A percentile compares a stretch with the other conserved stretches of the same genome.
Evolutionary conservation across 1,139 yeast species (phyloP).

Genomic region (Hyphopichia buzzinii): DNA sequence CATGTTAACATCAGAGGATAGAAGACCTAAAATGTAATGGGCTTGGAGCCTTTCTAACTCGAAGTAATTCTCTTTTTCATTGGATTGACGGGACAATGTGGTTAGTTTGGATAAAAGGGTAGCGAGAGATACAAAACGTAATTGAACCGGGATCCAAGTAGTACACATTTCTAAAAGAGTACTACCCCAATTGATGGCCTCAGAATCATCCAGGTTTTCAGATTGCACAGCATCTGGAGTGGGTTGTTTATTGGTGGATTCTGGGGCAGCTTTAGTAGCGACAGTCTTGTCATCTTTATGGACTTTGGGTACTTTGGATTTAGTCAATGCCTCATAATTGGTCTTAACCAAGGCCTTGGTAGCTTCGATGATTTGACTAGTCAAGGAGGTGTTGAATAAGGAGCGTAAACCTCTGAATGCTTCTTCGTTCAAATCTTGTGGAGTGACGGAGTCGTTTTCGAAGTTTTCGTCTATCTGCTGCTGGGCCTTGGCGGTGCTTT

Average conservation of each 20-base stretch:
- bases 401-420: constrained; percentile 45
- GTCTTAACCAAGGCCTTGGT: constrained; percentile 42
- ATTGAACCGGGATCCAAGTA: constrained; percentile 84
- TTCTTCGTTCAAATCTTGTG: constrained; percentile 25
- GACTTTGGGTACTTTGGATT: no score
- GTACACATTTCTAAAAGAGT: constrained; percentile 63
- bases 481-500: constrained; percentile 15
- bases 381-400: constrained; percentile 50
- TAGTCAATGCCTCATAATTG: constrained; percentile 20
- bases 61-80: constrained; percentile 20
- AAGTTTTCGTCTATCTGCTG: constrained; percentile 26
- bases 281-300: background rate
- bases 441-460: constrained; percentile 27
- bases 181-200: constrained; percentile 46
- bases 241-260: constrained; percentile 4
- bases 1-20: constrained; percentile 79
- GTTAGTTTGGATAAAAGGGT: constrained; percentile 38
- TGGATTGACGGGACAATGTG: constrained; percentile 17
- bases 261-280: background rate
- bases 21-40: constrained; percentile 57
- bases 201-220: constrained; percentile 7
- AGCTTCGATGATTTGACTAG: constrained; percentile 48
- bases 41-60: constrained; percentile 32
- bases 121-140: constrained; percentile 66
- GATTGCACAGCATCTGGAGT: background rate